These are phyloP conservation scores for Fusarium mundagurra DNA, from an alignment of 2,329 filamentous ascomycete genomes.

Conservation along the genomic window DNA sequence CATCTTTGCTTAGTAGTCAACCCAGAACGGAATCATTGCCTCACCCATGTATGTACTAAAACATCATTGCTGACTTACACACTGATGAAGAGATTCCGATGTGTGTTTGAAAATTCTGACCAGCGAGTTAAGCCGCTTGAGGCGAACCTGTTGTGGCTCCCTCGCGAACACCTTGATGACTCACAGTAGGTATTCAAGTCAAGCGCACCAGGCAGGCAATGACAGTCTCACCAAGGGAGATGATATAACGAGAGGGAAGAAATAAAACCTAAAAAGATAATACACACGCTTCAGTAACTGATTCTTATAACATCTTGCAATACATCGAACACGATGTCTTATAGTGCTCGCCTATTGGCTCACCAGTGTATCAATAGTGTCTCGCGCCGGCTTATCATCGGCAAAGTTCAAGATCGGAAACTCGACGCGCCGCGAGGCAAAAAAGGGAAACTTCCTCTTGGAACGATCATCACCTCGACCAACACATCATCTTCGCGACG, in stretches of 20 bases:
- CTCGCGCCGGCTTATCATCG: slow-evolving; percentile 44
- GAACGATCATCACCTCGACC: slow-evolving; percentile 30
- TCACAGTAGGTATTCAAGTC: background rate
- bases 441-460: slow-evolving; percentile 33
- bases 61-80: background rate
- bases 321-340: slow-evolving; percentile 27
- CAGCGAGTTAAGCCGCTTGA: background rate
- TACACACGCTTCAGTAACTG: background rate
- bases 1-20: background rate
- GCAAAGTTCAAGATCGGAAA: slow-evolving; percentile 32
- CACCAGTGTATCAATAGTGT: slow-evolving; percentile 8
- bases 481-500: slow-evolving; percentile 25
- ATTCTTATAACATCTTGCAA: slow-evolving; percentile 1
- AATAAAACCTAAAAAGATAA: background rate
- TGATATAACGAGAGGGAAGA: background rate
- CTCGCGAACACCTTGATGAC: slow-evolving; percentile 14
- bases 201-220: background rate
- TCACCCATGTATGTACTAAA: background rate
- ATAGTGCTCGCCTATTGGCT: slow-evolving; percentile 22
- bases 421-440: slow-evolving; percentile 39
- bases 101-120: background rate
- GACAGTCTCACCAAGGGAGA: background rate
- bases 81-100: background rate
- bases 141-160: slow-evolving; percentile 6
- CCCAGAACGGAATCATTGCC: background rate